Conservation (phyloP, 352 stramenopile species). For the Pythium biforme region DNA sequence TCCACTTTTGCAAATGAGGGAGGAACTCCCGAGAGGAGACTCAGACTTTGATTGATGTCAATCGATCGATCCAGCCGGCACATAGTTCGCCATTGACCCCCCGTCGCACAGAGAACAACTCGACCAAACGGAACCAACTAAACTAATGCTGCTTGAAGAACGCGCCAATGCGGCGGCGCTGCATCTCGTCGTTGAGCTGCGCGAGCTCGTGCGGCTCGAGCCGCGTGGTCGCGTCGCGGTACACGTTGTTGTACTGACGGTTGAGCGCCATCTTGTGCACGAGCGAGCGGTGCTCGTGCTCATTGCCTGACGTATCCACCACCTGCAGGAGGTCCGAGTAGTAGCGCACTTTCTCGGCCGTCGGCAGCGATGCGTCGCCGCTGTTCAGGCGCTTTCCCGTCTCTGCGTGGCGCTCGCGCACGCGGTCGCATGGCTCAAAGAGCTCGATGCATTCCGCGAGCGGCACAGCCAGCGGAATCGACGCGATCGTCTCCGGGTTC, state of each 20-base stretch:
- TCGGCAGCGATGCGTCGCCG: not conserved
- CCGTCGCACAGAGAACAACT: no score
- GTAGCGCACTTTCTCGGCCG: not conserved
- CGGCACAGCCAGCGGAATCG: slow-evolving; percentile 4
- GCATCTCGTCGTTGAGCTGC: slow-evolving; percentile 30
- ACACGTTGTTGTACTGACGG: slow-evolving; percentile 34
- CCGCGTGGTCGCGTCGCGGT: slow-evolving; percentile 26
- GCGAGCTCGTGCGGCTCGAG: slow-evolving; percentile 23
- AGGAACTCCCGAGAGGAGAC: no score
- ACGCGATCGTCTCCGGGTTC: slow-evolving; percentile 5
- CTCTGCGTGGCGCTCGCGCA: not conserved
- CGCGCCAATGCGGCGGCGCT: slow-evolving; percentile 21
- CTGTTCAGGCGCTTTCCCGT: not conserved
- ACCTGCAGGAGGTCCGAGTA: slow-evolving; percentile 10
- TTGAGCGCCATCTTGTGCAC: slow-evolving; percentile 36
- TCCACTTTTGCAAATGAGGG: no score
- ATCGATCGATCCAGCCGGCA: no score
- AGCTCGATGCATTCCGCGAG: not conserved
- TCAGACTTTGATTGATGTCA: no score
- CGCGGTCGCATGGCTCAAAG: not conserved
- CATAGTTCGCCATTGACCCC: no score
- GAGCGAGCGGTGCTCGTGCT: slow-evolving; percentile 27
- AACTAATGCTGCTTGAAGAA: slow-evolving; percentile 19
- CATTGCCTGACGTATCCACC: slow-evolving; percentile 28
- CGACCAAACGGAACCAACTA: no score